These are phyloP conservation scores for Salpingoeca rosetta DNA, from an alignment of 78 protist species.

Conservation along the genomic window DNA sequence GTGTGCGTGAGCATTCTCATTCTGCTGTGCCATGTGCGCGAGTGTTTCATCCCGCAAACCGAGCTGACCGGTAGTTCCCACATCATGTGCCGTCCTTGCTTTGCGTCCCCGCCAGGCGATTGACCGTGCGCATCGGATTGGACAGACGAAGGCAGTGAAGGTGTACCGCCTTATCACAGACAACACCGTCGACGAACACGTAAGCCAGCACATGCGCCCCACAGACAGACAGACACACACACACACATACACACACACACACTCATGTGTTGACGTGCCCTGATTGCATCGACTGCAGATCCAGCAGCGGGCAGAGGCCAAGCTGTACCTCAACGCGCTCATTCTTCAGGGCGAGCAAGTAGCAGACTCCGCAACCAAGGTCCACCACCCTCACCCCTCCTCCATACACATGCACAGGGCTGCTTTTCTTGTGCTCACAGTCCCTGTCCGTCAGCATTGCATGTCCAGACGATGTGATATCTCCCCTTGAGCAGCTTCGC, in stretches of 20 bases:
- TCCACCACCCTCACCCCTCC: not conserved
- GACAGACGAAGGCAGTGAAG: slow-evolving; percentile 76
- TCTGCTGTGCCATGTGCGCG: not conserved
- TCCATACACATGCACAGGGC: not conserved
- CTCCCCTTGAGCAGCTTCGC: not conserved
- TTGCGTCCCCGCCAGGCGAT: not conserved
- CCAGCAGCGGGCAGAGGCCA: slow-evolving; percentile 70
- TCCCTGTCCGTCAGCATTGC: not conserved
- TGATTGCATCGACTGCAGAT: too few relatives aligned
- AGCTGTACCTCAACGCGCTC: slow-evolving; percentile 71
- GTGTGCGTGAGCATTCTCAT: not conserved
- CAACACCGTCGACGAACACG: slow-evolving; percentile 77
- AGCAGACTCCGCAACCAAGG: too few relatives aligned
- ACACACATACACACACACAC: too few relatives aligned
- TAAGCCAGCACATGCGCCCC: too few relatives aligned
- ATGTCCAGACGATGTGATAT: too few relatives aligned
- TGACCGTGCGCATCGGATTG: slow-evolving; percentile 55
- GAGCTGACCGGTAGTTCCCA: not conserved
- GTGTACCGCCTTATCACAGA: slow-evolving; percentile 80
- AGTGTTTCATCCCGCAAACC: not conserved
- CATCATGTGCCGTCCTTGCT: not conserved
- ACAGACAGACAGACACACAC: too few relatives aligned
- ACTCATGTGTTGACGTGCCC: too few relatives aligned
- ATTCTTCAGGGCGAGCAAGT: too few relatives aligned
- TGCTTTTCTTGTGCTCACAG: not conserved